Evolutionary conservation across 352 stramenopile genomes (phyloP), one percentile per base, ranked within the genome.

Genomic region (Thalassiosira ordinaria): DNA sequence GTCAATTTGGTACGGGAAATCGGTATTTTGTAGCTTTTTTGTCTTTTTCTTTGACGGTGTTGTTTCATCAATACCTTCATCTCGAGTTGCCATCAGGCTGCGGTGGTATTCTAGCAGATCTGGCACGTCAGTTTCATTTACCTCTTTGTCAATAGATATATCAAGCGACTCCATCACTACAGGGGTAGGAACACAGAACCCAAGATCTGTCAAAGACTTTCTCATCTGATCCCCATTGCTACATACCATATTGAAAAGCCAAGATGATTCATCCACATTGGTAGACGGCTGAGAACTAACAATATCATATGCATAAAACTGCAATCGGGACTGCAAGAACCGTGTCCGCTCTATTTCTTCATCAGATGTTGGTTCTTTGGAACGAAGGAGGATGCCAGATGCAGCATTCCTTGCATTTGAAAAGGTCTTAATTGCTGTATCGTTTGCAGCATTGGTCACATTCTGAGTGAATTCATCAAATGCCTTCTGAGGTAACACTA

Each of bases 1-100:
- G 85, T 96, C 91, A 47, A 95, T 88, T 27, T 94, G 84, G 66
- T 91, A 95, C 16, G 86, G 79, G 56, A 92, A 53, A 24, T 75
- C 68, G 16, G 74, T 5, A 8, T 77, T n/a, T n/a, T n/a, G 49
- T 9, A 71, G 5, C 27, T 46, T 29, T 11, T 44, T 24, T 3
- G n/a, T 53, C n/a, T 27, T 14, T 39, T 31, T 33, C 26, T 8
- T 61, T 49, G 6, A 5, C 11, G 16, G 31, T 22, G 46, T 46
- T n/a, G n/a, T n/a, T n/a, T n/a, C n/a, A n/a, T n/a, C 16, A 2
- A 20, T 37, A 52, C 14, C 33, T 67, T 35, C 65, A 27, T 80
- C 72, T 27, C 62, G 57, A 47, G 22, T 44, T 44, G 39, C 9
- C 37, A 82, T 80, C 5, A 95, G 13, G 24, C 67, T 66, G 11